Evolutionary conservation across 2,329 filamentous ascomycete genomes (phyloP).

Genomic region (Fusarium denticulatum): DNA sequence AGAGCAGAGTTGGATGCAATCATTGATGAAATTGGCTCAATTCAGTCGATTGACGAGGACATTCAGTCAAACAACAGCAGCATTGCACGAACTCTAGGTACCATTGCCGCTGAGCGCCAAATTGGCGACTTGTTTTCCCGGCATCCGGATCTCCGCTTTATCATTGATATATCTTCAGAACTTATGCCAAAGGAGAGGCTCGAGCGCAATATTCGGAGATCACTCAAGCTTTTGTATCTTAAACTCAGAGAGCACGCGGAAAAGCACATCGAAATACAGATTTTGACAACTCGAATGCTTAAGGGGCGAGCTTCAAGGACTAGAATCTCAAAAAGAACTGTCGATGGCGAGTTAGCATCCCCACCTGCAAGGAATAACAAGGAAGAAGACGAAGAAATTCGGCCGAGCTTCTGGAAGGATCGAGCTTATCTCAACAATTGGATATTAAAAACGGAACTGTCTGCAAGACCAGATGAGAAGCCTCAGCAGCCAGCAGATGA

Average conservation of each 20-base stretch:
- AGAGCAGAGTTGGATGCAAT: background rate
- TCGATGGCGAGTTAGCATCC: background rate
- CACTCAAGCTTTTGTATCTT: conserved; percentile 2
- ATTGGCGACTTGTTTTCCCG: background rate
- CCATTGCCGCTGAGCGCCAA: background rate
- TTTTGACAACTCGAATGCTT: background rate
- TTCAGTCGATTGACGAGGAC: background rate
- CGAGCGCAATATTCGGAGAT: background rate
- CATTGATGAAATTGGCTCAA: background rate
- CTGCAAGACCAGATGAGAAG: background rate
- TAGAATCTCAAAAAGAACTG: conserved; percentile 2
- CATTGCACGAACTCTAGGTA: background rate
- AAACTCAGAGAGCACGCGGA: background rate
- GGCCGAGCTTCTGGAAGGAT: background rate
- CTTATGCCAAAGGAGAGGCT: background rate
- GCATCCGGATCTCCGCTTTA: background rate
- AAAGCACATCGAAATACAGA: background rate
- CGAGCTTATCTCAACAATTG: background rate
- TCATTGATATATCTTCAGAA: background rate
- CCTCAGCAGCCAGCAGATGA: background rate
- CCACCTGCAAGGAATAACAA: too few relatives aligned
- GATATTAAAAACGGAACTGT: background rate
- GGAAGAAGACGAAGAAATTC: background rate
- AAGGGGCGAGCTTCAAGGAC: background rate
- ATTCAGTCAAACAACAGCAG: background rate